Evolutionary conservation across 1,284 basidiomycete genomes (phyloP).

Genomic region (Cutaneotrichosporon sp.): DNA sequence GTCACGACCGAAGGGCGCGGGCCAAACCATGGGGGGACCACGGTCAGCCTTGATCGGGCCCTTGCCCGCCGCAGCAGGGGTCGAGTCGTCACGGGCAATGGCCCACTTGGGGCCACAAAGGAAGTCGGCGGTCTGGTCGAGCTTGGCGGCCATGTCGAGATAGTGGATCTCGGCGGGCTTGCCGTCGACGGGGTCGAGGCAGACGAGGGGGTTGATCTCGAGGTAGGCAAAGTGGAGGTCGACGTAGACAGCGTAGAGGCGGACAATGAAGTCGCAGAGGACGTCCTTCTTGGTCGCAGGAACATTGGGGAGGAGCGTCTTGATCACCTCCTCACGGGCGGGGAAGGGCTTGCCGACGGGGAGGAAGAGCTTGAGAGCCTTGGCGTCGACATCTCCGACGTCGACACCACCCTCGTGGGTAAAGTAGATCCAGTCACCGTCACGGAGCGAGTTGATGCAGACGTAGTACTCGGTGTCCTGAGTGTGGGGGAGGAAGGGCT

Average conservation of each 20-base stretch:
- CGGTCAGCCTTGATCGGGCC: slow-evolving; percentile 72
- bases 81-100: slow-evolving; percentile 83
- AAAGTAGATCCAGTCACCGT: slow-evolving; percentile 96
- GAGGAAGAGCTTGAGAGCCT: slow-evolving; percentile 86
- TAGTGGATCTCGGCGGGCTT: slow-evolving; percentile 83
- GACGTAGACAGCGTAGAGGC: slow-evolving; percentile 96
- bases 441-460: slow-evolving; percentile 93
- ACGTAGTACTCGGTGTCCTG: slow-evolving; percentile 96
- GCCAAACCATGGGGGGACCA: slow-evolving; percentile 96
- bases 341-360: slow-evolving; percentile 77
- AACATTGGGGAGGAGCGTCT: slow-evolving; percentile 74
- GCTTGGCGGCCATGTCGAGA: slow-evolving; percentile 99
- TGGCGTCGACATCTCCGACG: slow-evolving; percentile 96
- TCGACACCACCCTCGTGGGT: slow-evolving; percentile 99
- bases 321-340: slow-evolving; percentile 69
- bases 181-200: slow-evolving; percentile 76
- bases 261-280: slow-evolving; percentile 88
- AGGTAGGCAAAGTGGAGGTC: slow-evolving; percentile 94
- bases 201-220: slow-evolving; percentile 98
- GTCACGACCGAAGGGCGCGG: slow-evolving; percentile 95
- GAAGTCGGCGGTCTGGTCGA: slow-evolving; percentile 94
- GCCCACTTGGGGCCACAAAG: slow-evolving; percentile 99
- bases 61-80: slow-evolving; percentile 58
- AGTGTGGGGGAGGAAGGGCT: slow-evolving; percentile 95
- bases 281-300: slow-evolving; percentile 76